Evolutionary conservation across 73 alveolate genomes (phyloP), one percentile per base, ranked within the genome.

Genomic region (Blepharisma japonicum): DNA sequence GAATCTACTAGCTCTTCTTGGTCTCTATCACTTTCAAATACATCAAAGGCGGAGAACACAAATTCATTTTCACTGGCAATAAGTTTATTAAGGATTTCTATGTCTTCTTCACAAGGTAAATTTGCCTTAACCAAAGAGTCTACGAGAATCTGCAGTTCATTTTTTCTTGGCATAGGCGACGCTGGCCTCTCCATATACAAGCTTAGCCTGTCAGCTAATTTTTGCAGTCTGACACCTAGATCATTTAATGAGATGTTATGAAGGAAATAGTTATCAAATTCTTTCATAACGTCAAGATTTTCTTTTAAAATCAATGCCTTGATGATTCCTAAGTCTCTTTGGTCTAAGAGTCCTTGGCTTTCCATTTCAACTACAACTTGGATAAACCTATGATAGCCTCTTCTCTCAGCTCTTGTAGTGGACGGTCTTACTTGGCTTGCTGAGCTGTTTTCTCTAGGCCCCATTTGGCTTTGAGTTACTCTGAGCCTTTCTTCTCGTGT

Each of bases 21-120:
- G 74, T 86, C 94, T 71, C 71, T 82, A 56, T 86, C 94, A 55
- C 82, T 61, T 61, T 86, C 94, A 56, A 80, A 86, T 21, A 86
- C 85, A 53, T 83, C 90, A 55, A 80, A 82, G 53, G 90, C 88
- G 2, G 90, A 86, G 39, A 86, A 77, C 6, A 86, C 68, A 68
- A 82, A 86, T 54, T 83, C 90, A 47, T 86, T 80, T 55, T 86
- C 94, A 25, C 68, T 82, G 0, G 79, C 23, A 7, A 86, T 77
- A 0, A 86, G 80, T 56, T 83, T 83, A 23, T 86, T 71, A 14
- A 86, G 83, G 6, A 86, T 20, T 20, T 83, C 68, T 6, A 83
- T 49, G 45, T 86, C 94, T 9, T 83, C 94, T 6, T 71, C 61
- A 70, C 77, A 83, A 6, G 45, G 18, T 45, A 71, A 56, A 45